Evolutionary conservation across 2,329 filamentous ascomycete genomes (phyloP).

Genomic region (Venturia nashicola): DNA sequence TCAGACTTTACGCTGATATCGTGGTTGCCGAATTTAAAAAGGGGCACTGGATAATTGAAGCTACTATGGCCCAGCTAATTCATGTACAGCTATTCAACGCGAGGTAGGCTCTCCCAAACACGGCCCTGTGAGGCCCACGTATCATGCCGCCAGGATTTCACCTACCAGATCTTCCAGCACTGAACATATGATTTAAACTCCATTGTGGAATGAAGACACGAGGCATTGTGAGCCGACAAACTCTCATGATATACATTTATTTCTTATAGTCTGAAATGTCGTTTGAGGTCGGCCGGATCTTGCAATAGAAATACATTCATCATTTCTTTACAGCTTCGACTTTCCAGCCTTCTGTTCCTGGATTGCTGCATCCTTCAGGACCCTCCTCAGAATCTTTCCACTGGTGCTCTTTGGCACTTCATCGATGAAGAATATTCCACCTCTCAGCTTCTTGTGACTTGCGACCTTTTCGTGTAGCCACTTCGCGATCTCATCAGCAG

Average conservation of each 20-base stretch:
- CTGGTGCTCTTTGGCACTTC: constrained; percentile 11
- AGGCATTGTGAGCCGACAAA: background rate
- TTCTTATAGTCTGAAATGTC: background rate
- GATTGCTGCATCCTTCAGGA: constrained; percentile 14
- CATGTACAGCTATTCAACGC: background rate
- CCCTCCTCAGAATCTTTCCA: constrained; percentile 12
- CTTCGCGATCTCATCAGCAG: constrained; percentile 3
- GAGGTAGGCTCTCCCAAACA: background rate
- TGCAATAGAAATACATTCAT: background rate
- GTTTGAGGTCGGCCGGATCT: background rate
- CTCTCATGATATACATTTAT: background rate
- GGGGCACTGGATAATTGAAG: no score
- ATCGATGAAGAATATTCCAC: constrained; percentile 12
- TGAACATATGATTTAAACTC: background rate
- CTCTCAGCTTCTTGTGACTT: constrained; percentile 11
- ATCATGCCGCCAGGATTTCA: no score
- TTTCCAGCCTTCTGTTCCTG: constrained; percentile 13
- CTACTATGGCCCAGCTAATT: background rate
- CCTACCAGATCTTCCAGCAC: no score
- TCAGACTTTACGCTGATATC: no score
- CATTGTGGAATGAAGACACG: no score
- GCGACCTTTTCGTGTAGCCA: constrained; percentile 9
- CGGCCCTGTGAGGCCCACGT: no score
- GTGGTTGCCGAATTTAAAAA: no score
- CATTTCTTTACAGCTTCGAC: background rate